These are phyloP conservation scores for Leptodermis oblonga DNA, from an alignment of 257 asterid species.

Conservation along the genomic window DNA sequence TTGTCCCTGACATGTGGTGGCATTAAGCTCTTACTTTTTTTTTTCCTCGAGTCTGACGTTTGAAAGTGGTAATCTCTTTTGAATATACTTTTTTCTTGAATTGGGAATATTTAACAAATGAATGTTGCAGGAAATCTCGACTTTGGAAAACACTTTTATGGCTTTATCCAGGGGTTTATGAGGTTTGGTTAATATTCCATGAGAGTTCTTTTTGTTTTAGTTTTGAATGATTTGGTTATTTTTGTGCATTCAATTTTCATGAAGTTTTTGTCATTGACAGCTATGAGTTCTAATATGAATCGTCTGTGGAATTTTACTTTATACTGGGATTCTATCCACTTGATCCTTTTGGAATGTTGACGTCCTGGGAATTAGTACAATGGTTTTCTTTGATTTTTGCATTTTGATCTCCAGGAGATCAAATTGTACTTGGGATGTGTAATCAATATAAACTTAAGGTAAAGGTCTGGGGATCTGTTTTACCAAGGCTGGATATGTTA, in stretches of 20 bases:
- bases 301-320: neutral
- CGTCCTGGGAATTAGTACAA: neutral
- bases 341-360: neutral
- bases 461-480: neutral
- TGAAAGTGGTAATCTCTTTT: neutral
- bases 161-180: conserved; percentile 96
- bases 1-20: neutral
- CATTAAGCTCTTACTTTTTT: neutral
- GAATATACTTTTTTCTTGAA: neutral
- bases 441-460: neutral
- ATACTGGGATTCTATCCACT: neutral
- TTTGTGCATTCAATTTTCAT: neutral
- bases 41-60: neutral
- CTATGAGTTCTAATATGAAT: neutral
- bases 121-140: conserved; percentile 49
- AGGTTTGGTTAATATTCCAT: conserved; percentile 38
- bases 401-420: neutral
- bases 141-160: conserved; percentile 71
- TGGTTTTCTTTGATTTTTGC: neutral
- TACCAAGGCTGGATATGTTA: neutral
- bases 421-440: neutral
- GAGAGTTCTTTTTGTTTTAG: neutral
- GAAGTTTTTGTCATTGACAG: neutral
- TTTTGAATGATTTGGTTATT: neutral
- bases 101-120: neutral